A percentile compares a stretch with the other conserved stretches of the same genome.
phyloP scores from a whole-genome alignment of 441 rosid genomes.

The Croton laevigatus region DNA sequence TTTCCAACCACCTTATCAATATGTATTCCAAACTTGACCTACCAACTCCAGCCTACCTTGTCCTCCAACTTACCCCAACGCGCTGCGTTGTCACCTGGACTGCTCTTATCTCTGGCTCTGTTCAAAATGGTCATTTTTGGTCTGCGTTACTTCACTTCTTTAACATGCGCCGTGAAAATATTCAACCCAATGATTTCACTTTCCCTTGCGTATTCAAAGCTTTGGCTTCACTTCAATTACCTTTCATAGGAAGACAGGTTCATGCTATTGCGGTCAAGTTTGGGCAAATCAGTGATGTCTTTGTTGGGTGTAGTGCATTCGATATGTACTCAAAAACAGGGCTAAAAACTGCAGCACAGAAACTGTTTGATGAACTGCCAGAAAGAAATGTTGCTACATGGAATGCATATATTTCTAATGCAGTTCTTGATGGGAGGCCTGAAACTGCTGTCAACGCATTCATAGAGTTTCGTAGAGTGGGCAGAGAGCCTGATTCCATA shows the following conservation, averaged over 20 bases:
- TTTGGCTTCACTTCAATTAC: slow-evolving; percentile 41
- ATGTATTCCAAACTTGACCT: slow-evolving; percentile 76
- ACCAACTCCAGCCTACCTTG: slow-evolving; percentile 47
- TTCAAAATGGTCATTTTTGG: slow-evolving; percentile 51
- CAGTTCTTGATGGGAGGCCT: slow-evolving; percentile 55
- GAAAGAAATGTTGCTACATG: slow-evolving; percentile 54
- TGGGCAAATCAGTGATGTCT: slow-evolving; percentile 48
- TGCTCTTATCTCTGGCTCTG: slow-evolving; percentile 62
- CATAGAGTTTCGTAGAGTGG: slow-evolving; percentile 48
- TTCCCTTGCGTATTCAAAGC: slow-evolving; percentile 86
- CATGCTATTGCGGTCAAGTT: slow-evolving; percentile 66
- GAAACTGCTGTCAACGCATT: slow-evolving; percentile 50
- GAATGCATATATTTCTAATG: slow-evolving; percentile 74
- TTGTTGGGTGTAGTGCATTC: slow-evolving; percentile 74
- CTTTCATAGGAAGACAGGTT: slow-evolving; percentile 49
- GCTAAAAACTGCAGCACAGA: slow-evolving; percentile 47
- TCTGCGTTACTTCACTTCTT: slow-evolving; percentile 50
- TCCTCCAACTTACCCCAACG: slow-evolving; percentile 53
- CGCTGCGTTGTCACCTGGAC: slow-evolving; percentile 87
- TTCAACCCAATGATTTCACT: slow-evolving; percentile 73
- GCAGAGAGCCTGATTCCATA: slow-evolving; percentile 62
- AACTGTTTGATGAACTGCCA: slow-evolving; percentile 85
- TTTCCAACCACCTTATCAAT: slow-evolving; percentile 60
- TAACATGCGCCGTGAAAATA: slow-evolving; percentile 52
- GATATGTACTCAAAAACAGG: slow-evolving; percentile 71